phyloP scores from a whole-genome alignment of 208 protist genomes.

The Leptomonas seymouri region DNA sequence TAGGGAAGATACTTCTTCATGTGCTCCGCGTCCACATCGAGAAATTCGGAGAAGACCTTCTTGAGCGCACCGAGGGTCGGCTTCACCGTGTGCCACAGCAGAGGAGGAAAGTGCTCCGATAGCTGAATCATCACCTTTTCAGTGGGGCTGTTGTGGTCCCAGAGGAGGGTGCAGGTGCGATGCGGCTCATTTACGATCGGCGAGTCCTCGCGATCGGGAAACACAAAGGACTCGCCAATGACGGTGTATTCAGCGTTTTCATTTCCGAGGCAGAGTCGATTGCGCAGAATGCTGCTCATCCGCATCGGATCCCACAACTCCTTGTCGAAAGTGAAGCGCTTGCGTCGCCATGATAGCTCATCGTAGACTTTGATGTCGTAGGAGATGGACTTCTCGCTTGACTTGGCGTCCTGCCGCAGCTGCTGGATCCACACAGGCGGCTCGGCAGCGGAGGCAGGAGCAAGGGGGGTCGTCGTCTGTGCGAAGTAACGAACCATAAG shows the following conservation, averaged over 20 bases:
- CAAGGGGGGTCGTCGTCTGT: background rate
- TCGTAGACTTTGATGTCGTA: constrained; percentile 92
- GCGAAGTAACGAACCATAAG: background rate
- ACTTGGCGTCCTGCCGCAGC: constrained; percentile 73
- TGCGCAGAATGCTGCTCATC: constrained; percentile 85
- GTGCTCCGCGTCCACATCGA: constrained; percentile 89
- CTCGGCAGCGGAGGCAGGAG: background rate
- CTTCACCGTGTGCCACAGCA: constrained; percentile 91
- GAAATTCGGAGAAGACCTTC: constrained; percentile 89
- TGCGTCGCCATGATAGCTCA: constrained; percentile 76
- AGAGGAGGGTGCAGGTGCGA: constrained; percentile 74
- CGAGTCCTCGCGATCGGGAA: constrained; percentile 89
- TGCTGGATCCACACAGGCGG: constrained; percentile 72
- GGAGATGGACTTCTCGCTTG: constrained; percentile 69
- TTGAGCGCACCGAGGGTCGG: constrained; percentile 77
- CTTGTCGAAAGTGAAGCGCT: constrained; percentile 83
- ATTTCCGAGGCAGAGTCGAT: constrained; percentile 78
- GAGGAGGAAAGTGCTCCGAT: constrained; percentile 84
- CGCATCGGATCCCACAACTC: constrained; percentile 76
- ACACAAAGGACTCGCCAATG: constrained; percentile 92
- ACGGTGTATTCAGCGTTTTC: constrained; percentile 89
- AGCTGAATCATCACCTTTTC: constrained; percentile 93
- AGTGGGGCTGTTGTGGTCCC: constrained; percentile 90
- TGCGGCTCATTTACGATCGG: constrained; percentile 91
- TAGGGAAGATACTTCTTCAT: constrained; percentile 92